Evolutionary conservation across 1,284 basidiomycete genomes (phyloP).

Genomic region (Trichosporon sp.): DNA sequence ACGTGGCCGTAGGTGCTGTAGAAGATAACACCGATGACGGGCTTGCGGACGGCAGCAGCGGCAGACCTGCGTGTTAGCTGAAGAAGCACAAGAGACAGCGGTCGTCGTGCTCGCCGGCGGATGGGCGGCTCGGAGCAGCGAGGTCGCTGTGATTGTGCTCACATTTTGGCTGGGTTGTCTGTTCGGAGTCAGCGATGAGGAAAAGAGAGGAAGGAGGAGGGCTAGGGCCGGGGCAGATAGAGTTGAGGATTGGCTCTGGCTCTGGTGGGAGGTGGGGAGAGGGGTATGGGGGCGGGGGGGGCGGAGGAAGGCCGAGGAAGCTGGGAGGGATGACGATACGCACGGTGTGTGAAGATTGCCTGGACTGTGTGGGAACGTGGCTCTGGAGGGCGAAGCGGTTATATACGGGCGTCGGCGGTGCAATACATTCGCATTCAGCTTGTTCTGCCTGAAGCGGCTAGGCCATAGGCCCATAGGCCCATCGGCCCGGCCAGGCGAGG

Average conservation of each 20-base stretch:
- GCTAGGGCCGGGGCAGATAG: background rate
- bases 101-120: background rate
- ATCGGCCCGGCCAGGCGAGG: background rate
- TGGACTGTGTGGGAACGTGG: background rate
- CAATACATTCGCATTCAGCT: background rate
- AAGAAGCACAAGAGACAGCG: background rate
- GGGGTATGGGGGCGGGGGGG: background rate
- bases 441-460: background rate
- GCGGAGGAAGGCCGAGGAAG: background rate
- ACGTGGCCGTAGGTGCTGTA: slow-evolving; percentile 81
- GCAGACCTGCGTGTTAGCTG: slow-evolving; percentile 5
- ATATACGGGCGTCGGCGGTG: background rate
- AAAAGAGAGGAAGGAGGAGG: background rate
- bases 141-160: background rate
- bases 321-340: background rate
- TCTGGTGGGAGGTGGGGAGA: background rate
- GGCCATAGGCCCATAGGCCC: background rate
- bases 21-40: slow-evolving; percentile 72
- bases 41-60: slow-evolving; percentile 31
- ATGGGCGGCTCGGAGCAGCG: background rate
- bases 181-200: background rate
- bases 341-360: background rate
- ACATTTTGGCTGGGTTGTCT: background rate
- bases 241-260: background rate
- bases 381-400: background rate